phyloP scores from a whole-genome alignment of 2,329 filamentous ascomycete genomes.

The Hymenoscyphus salicellus region DNA sequence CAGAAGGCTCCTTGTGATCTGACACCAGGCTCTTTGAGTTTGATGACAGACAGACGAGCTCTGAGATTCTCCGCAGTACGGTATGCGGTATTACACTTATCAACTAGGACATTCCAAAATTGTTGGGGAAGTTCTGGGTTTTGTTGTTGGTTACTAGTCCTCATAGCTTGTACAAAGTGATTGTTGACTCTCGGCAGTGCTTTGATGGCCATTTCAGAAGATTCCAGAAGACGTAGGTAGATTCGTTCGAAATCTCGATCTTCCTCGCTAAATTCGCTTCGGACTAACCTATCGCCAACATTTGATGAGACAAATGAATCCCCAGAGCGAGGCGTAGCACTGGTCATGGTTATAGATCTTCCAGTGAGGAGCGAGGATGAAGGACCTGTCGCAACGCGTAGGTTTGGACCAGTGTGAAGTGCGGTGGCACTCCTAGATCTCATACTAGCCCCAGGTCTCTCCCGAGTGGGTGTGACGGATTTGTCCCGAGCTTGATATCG shows the following conservation, averaged over 20 bases:
- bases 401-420: slow-evolving; percentile 34
- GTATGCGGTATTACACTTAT: slow-evolving; percentile 67
- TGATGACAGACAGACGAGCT: slow-evolving; percentile 71
- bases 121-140: slow-evolving; percentile 58
- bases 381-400: slow-evolving; percentile 54
- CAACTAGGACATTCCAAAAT: slow-evolving; percentile 68
- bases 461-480: slow-evolving; percentile 52
- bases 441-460: slow-evolving; percentile 42
- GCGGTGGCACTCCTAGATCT: slow-evolving; percentile 36
- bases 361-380: slow-evolving; percentile 50
- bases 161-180: slow-evolving; percentile 63
- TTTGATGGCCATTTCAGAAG: slow-evolving; percentile 69
- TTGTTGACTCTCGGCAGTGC: slow-evolving; percentile 67
- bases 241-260: slow-evolving; percentile 80
- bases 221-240: slow-evolving; percentile 70
- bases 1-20: slow-evolving; percentile 62
- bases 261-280: slow-evolving; percentile 66
- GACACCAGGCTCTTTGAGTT: slow-evolving; percentile 77
- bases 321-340: slow-evolving; percentile 72
- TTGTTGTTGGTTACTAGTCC: slow-evolving; percentile 59
- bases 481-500: slow-evolving; percentile 51
- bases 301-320: slow-evolving; percentile 67
- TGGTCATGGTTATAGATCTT: slow-evolving; percentile 48
- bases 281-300: slow-evolving; percentile 31
- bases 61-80: slow-evolving; percentile 72